A percentile compares a stretch with the other conserved stretches of the same genome.
Conservation (phyloP, 164 flowering plant genomes). For the Liriodendron chinense region DNA sequence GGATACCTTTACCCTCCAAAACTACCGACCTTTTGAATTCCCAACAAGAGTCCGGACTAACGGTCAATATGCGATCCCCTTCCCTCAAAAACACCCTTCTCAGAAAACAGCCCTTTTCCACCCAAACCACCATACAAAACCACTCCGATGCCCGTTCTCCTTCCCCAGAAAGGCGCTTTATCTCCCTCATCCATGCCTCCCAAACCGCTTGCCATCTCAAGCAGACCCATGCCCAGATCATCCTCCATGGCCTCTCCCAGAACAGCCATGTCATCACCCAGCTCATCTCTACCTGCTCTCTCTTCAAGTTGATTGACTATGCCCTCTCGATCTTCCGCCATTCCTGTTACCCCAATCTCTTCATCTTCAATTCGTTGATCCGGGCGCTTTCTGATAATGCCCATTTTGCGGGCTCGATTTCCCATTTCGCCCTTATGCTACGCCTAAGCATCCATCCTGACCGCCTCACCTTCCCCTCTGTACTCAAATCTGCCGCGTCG, state of each 20-base stretch:
- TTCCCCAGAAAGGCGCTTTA: conserved; percentile 6
- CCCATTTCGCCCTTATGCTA: conserved; percentile 34
- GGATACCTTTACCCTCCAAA: neutral
- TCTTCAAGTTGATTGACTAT: conserved; percentile 27
- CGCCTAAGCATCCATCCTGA: conserved; percentile 29
- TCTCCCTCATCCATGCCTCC: conserved; percentile 20
- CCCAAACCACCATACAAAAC: neutral
- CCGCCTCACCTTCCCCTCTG: conserved; percentile 45
- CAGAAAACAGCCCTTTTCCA: neutral
- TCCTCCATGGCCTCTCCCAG: conserved; percentile 23
- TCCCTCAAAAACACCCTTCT: neutral
- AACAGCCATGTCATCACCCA: conserved; percentile 34
- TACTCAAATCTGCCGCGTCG: conserved; percentile 34
- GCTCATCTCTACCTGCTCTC: conserved; percentile 36
- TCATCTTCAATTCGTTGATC: conserved; percentile 44
- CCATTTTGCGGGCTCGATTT: conserved; percentile 21
- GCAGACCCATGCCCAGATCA: conserved; percentile 48
- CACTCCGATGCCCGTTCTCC: neutral
- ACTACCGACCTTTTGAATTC: neutral
- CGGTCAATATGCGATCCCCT: too few species aligned
- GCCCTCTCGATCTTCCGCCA: conserved; percentile 31
- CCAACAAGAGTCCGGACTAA: neutral
- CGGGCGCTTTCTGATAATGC: conserved; percentile 37
- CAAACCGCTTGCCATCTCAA: conserved; percentile 28
- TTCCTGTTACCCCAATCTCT: conserved; percentile 21